Evolutionary conservation across 306 rosid species (phyloP).

Genomic region (Corylus americana): DNA sequence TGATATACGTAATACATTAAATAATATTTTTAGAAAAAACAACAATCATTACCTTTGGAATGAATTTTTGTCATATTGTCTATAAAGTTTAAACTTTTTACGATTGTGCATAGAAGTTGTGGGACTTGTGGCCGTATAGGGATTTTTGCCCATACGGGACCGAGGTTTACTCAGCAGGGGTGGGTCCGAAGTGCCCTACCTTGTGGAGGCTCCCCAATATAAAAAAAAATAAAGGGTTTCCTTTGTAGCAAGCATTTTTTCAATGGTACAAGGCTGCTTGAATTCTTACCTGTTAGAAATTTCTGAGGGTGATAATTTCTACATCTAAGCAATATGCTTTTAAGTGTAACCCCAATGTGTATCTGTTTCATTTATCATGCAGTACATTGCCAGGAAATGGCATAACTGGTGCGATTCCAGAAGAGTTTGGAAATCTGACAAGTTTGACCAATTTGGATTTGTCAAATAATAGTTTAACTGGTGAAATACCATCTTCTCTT

Average conservation of each 20-base stretch:
- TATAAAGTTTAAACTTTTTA: neutral
- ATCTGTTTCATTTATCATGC: constrained; percentile 34
- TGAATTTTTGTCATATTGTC: neutral
- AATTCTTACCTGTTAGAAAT: neutral
- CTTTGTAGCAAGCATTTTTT: neutral
- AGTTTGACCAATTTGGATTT: constrained; percentile 75
- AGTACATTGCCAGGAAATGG: constrained; percentile 86
- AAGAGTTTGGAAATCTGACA: constrained; percentile 74
- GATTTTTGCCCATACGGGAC: too few species aligned
- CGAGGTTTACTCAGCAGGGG: too few species aligned
- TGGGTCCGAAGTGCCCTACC: too few species aligned
- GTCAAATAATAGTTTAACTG: constrained; percentile 67
- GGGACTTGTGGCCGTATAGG: neutral
- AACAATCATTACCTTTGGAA: neutral
- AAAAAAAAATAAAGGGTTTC: neutral
- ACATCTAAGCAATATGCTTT: neutral
- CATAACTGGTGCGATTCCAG: constrained; percentile 73
- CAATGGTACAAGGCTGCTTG: neutral
- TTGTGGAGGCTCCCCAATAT: too few species aligned
- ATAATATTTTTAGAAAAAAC: neutral
- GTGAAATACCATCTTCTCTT: constrained; percentile 83
- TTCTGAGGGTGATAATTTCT: constrained; percentile 2
- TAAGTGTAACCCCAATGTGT: constrained; percentile 18
- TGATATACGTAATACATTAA: neutral
- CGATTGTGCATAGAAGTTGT: neutral